A percentile compares a stretch with the other conserved stretches of the same genome.
Evolutionary conservation across 768 basidiomycete species (phyloP).

Genomic region (Lactarius vividus): DNA sequence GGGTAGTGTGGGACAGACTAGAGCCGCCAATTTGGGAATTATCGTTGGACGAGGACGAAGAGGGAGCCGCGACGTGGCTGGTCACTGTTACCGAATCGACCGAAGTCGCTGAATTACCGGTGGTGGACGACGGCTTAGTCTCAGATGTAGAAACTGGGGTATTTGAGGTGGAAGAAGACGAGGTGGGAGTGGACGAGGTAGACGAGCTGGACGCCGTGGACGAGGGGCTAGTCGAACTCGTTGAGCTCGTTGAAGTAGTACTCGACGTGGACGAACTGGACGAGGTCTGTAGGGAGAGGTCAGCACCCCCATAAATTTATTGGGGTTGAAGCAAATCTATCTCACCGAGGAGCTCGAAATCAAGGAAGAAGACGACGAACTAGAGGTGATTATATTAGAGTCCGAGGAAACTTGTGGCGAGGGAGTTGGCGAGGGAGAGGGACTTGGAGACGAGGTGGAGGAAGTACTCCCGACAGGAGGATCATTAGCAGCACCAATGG

Average conservation of each 20-base stretch:
- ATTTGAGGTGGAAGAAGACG: constrained; percentile 5
- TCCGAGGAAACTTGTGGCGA: constrained; percentile 23
- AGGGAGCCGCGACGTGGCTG: constrained; percentile 26
- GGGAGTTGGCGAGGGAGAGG: constrained; percentile 20
- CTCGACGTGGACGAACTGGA: constrained; percentile 17
- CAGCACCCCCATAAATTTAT: neutral
- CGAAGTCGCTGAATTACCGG: constrained; percentile 11
- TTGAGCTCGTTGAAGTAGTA: constrained; percentile 27
- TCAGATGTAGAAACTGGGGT: constrained; percentile 31
- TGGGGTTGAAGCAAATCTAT: neutral
- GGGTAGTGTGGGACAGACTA: constrained; percentile 42
- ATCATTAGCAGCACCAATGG: constrained; percentile 29
- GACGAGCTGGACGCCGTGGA: constrained; percentile 20
- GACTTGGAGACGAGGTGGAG: constrained; percentile 18
- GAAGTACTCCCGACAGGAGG: constrained; percentile 34
- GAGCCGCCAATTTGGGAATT: constrained; percentile 40
- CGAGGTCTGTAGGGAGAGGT: neutral
- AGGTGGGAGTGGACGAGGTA: constrained; percentile 21
- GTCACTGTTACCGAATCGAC: constrained; percentile 31
- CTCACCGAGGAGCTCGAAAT: constrained; percentile 16
- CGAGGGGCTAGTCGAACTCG: constrained; percentile 34
- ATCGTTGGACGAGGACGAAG: constrained; percentile 31
- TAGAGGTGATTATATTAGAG: constrained; percentile 1
- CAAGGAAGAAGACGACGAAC: constrained; percentile 13
- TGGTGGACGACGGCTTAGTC: constrained; percentile 28